Conservation (phyloP, 1,284 basidiomycete genomes). For the Leccinum insolens region DNA sequence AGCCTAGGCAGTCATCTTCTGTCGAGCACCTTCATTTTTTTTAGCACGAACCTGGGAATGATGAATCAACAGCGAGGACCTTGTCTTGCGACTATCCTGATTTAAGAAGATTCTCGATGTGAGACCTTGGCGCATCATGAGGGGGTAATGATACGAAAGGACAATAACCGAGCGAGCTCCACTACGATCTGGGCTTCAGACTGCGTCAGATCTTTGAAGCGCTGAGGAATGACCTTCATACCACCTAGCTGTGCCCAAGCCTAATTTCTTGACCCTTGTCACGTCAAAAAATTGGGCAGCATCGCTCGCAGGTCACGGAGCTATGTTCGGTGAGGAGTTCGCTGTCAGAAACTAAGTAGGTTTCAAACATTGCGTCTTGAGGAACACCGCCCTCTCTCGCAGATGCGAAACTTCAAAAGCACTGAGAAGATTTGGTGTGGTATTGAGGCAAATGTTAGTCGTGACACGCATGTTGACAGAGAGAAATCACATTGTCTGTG, state of each 20-base stretch:
- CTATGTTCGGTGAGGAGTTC: conserved; percentile 28
- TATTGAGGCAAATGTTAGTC: conserved; percentile 36
- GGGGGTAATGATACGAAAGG: conserved; percentile 39
- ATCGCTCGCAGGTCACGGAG: conserved; percentile 9
- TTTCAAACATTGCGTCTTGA: conserved; percentile 48
- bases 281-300: conserved; percentile 33
- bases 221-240: conserved; percentile 11
- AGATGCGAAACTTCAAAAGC: conserved; percentile 50
- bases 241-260: conserved; percentile 30
- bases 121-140: conserved; percentile 62
- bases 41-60: conserved; percentile 43
- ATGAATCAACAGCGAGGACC: conserved; percentile 63
- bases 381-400: conserved; percentile 32
- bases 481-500: conserved; percentile 65
- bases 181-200: conserved; percentile 30
- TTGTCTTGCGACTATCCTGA: conserved; percentile 52
- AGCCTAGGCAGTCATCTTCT: conserved; percentile 16
- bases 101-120: conserved; percentile 54
- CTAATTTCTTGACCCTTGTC: conserved; percentile 25
- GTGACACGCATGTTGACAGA: neutral
- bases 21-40: conserved; percentile 20
- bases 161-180: conserved; percentile 24
- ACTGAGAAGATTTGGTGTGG: conserved; percentile 44
- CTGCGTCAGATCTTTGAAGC: neutral
- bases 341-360: conserved; percentile 34